Evolutionary conservation across 164 flowering plant genomes (phyloP).

Genomic region (Dillenia suffruticosa): DNA sequence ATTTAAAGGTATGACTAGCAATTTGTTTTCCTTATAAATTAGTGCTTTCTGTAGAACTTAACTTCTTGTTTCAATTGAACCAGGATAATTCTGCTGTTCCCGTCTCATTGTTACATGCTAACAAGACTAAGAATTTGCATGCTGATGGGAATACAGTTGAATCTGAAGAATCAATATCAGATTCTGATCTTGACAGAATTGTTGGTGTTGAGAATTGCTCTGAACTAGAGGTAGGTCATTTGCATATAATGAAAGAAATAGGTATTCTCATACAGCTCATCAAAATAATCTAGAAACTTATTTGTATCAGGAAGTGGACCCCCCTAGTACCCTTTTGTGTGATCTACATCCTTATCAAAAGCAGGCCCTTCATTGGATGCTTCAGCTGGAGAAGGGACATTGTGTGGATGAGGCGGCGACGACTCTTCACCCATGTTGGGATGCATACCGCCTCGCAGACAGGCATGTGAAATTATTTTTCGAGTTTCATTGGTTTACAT

Average conservation of each 20-base stretch:
- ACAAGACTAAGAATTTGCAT: conserved; percentile 35
- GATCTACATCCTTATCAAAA: conserved; percentile 91
- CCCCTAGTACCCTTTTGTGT: conserved; percentile 75
- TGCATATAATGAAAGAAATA: not conserved
- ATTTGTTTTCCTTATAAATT: not conserved
- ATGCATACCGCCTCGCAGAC: conserved; percentile 79
- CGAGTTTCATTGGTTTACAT: too few species aligned
- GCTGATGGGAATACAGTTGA: conserved; percentile 39
- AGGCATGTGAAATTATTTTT: conserved; percentile 32
- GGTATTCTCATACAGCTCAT: not conserved
- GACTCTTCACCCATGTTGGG: conserved; percentile 98
- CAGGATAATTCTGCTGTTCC: conserved; percentile 56
- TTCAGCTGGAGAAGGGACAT: conserved; percentile 68
- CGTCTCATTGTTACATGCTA: conserved; percentile 28
- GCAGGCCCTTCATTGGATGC: conserved; percentile 97
- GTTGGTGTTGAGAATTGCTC: conserved; percentile 74
- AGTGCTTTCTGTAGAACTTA: conserved; percentile 1
- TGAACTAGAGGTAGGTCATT: conserved; percentile 60
- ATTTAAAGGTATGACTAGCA: conserved; percentile 41
- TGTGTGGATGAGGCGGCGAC: conserved; percentile 64
- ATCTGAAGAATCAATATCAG: conserved; percentile 61
- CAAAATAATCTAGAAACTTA: not conserved
- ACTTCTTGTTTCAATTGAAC: conserved; percentile 8
- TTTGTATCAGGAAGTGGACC: conserved; percentile 75
- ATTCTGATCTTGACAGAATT: conserved; percentile 72